Base-by-base conservation (phyloP, 768 basidiomycete species). In the Suillus weaverae region DNA sequence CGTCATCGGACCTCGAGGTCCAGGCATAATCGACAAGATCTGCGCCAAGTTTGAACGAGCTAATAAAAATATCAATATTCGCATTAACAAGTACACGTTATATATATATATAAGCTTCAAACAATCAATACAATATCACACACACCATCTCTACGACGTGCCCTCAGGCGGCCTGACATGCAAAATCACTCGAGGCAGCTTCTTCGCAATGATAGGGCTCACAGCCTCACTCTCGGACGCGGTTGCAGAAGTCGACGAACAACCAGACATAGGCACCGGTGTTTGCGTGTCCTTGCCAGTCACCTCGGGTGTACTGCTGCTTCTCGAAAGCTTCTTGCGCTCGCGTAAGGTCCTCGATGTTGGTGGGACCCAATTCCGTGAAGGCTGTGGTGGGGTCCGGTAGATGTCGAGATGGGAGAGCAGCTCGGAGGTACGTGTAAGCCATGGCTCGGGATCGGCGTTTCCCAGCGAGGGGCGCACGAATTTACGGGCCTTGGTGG, bases 401-500 rank as follows among this genome's bases (percentile, higher is more conserved):
- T 59, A 65, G 16, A 55, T 64, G 38, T 63, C 71, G 43, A 57
- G 73, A 50, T 43, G 67, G 9, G 61, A 61, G n/a, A 68, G 66
- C 8, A 53, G 70, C 54, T 44, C 72, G 68, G 85, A 57, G 0
- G 89, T 79, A 14, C 86, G 84, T 35, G 84, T 80, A 20, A 92
- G 72, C 91, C 90, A 92, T 4, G 76, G 76, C 5, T 86, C 85
- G 5, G 72, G 60, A 30, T 74, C 66, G 1, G 66, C 70, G 9
- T 76, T 71, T 48, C 76, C 68, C 2, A 73, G 43, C 6, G 67
- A 60, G 1, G 75, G 74, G 36, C 84, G 77, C 11, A 84, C 84
- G 2, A 85, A 83, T 20, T 83, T 80, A 0, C 85, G 83, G 71
- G 85, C 85, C 73, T 90, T 90, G 13, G 82, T 82, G 0, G 83